phyloP scores from a whole-genome alignment of 768 basidiomycete species.

The Artomyces pyxidatus region DNA sequence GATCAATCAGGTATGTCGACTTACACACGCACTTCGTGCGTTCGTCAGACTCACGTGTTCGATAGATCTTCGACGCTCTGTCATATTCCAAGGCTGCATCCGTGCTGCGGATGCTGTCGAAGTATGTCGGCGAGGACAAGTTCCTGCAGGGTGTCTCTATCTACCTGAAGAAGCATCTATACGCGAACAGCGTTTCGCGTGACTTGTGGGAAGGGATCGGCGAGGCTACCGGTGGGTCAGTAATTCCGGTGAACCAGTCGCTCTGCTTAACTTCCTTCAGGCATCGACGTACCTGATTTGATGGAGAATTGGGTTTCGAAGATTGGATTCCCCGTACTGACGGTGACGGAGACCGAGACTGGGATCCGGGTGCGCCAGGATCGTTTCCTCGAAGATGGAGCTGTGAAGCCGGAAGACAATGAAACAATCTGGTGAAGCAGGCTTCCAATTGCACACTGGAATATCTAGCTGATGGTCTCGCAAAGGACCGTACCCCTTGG shows the following conservation, averaged over 20 bases:
- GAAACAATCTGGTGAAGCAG: slow-evolving; percentile 71
- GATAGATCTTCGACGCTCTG: slow-evolving; percentile 83
- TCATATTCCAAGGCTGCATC: slow-evolving; percentile 83
- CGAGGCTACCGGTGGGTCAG: slow-evolving; percentile 49
- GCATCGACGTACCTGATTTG: slow-evolving; percentile 62
- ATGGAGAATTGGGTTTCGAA: slow-evolving; percentile 93
- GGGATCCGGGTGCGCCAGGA: slow-evolving; percentile 82
- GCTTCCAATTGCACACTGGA: neutral
- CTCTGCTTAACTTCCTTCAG: slow-evolving; percentile 20
- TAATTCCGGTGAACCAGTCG: no score
- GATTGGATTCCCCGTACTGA: slow-evolving; percentile 86
- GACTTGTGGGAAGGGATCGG: slow-evolving; percentile 87
- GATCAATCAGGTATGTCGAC: slow-evolving; percentile 54
- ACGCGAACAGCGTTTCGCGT: slow-evolving; percentile 74
- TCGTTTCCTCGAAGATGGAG: slow-evolving; percentile 87
- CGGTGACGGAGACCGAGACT: slow-evolving; percentile 65
- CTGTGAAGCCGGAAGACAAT: slow-evolving; percentile 72
- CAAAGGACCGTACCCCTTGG: slow-evolving; percentile 75
- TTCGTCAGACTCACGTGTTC: neutral
- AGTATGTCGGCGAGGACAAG: slow-evolving; percentile 79
- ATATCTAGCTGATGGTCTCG: neutral
- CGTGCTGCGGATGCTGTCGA: slow-evolving; percentile 91
- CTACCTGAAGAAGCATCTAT: slow-evolving; percentile 86
- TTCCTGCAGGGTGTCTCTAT: slow-evolving; percentile 87
- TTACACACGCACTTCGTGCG: neutral